Evolutionary conservation across 208 protist genomes (phyloP).

Genomic region (Vickermania ingenoplastis): DNA sequence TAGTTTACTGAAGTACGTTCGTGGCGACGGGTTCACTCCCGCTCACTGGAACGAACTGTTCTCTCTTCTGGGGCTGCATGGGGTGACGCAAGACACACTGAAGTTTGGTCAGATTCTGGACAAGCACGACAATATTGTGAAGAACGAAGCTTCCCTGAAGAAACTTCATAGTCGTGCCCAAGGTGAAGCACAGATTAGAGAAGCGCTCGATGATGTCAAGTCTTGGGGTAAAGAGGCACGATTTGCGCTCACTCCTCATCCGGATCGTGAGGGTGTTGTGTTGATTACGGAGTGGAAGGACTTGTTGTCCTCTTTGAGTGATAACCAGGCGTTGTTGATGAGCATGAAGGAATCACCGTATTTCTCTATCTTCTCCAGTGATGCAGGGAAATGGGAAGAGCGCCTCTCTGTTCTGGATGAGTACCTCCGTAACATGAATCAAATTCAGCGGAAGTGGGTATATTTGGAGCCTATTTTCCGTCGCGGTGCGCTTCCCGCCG

Average conservation of each 20-base stretch:
- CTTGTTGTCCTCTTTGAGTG: constrained; percentile 89
- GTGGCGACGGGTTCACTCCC: constrained; percentile 92
- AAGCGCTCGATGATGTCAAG: constrained; percentile 93
- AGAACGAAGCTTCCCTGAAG: constrained; percentile 80
- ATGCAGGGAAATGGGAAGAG: constrained; percentile 88
- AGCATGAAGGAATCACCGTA: constrained; percentile 97
- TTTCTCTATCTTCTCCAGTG: constrained; percentile 88
- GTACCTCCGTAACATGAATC: constrained; percentile 90
- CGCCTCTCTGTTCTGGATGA: constrained; percentile 88
- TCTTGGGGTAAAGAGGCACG: constrained; percentile 83
- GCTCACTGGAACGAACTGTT: constrained; percentile 95
- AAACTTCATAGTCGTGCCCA: constrained; percentile 90
- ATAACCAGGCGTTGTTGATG: constrained; percentile 93
- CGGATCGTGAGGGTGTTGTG: constrained; percentile 59
- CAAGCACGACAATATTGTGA: constrained; percentile 53
- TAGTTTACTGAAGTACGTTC: constrained; percentile 88
- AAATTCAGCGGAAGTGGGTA: constrained; percentile 98
- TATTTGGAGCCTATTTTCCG: constrained; percentile 98
- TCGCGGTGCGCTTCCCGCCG: constrained; percentile 92
- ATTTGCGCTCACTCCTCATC: constrained; percentile 80
- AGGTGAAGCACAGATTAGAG: constrained; percentile 94
- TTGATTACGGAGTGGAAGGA: constrained; percentile 98
- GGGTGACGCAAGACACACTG: constrained; percentile 82
- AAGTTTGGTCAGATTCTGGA: constrained; percentile 90
- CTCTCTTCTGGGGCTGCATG: constrained; percentile 60